phyloP scores from a whole-genome alignment of 2,329 filamentous ascomycete genomes.

The Clathrospora elynae region DNA sequence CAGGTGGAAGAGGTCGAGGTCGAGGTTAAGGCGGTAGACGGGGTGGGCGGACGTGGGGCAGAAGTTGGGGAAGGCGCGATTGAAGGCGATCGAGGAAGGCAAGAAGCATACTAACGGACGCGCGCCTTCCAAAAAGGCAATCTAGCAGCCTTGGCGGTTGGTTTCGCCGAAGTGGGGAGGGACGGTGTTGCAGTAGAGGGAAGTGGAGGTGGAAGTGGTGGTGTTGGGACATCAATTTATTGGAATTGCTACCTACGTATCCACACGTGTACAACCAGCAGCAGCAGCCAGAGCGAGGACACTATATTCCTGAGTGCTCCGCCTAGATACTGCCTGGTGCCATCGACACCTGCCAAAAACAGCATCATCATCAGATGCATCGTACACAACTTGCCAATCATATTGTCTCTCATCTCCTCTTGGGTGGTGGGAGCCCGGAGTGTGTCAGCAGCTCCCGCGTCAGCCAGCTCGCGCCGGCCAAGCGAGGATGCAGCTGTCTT shows the following conservation, averaged over 20 bases:
- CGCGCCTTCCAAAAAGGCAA: slow-evolving; percentile 7
- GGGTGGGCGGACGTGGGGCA: slow-evolving; percentile 1
- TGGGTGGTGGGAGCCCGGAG: slow-evolving; percentile 55
- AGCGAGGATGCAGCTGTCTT: slow-evolving; percentile 61
- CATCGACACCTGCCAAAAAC: neutral
- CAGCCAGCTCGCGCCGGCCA: slow-evolving; percentile 53
- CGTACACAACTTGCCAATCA: slow-evolving; percentile 52
- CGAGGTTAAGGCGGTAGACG: slow-evolving; percentile 6
- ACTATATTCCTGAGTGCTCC: neutral
- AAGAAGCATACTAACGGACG: neutral
- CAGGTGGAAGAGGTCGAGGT: slow-evolving; percentile 13
- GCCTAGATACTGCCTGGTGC: neutral
- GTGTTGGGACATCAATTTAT: slow-evolving; percentile 1
- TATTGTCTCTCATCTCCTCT: slow-evolving; percentile 52
- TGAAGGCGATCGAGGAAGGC: neutral
- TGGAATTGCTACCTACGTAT: slow-evolving; percentile 20
- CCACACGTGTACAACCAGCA: neutral
- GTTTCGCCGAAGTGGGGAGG: slow-evolving; percentile 4
- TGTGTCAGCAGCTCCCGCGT: slow-evolving; percentile 57
- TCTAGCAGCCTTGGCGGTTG: slow-evolving; percentile 14
- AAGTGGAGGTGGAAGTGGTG: too few species aligned
- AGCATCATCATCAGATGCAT: slow-evolving; percentile 8
- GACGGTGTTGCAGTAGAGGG: slow-evolving; percentile 1
- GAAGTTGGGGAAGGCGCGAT: slow-evolving; percentile 2
- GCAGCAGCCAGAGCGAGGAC: neutral